A percentile compares a stretch with the other conserved stretches of the same genome.
These are phyloP conservation scores for Clarireedia paspali DNA, from an alignment of 2,329 filamentous ascomycete species.

Conservation along the genomic window DNA sequence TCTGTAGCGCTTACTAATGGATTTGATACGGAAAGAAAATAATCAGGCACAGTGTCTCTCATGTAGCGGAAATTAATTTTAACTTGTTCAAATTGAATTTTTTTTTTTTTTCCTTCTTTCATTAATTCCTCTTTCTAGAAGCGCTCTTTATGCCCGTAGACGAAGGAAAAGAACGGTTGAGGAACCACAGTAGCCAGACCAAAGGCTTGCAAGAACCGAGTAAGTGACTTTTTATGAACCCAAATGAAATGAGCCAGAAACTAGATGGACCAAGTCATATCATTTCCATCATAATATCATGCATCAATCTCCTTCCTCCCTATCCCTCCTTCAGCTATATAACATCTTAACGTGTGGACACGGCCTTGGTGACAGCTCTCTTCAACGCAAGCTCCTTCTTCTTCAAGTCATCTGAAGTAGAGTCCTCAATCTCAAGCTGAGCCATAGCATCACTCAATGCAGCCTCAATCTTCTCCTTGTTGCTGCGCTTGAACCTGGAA, in stretches of 20 bases:
- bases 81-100: conserved; percentile 15
- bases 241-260: conserved; percentile 22
- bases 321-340: conserved; percentile 14
- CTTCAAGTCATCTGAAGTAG: conserved; percentile 88
- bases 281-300: conserved; percentile 29
- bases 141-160: conserved; percentile 29
- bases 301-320: conserved; percentile 21
- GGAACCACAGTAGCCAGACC: conserved; percentile 23
- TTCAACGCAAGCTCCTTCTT: conserved; percentile 99
- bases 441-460: conserved; percentile 96
- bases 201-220: conserved; percentile 21
- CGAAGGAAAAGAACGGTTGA: conserved; percentile 19
- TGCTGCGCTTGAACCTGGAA: conserved; percentile 95
- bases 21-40: neutral
- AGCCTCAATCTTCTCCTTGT: conserved; percentile 99
- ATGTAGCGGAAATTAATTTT: neutral
- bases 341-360: conserved; percentile 72
- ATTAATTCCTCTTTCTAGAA: conserved; percentile 30
- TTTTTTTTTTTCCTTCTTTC: conserved; percentile 20
- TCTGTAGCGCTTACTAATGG: conserved; percentile 13
- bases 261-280: conserved; percentile 28
- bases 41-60: no score
- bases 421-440: conserved; percentile 92
- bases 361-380: conserved; percentile 94
- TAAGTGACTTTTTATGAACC: conserved; percentile 30